A percentile compares a stretch with the other conserved stretches of the same genome.
These are phyloP conservation scores for Acmispon strigosus DNA, from an alignment of 306 rosid genomes.

Conservation along the genomic window DNA sequence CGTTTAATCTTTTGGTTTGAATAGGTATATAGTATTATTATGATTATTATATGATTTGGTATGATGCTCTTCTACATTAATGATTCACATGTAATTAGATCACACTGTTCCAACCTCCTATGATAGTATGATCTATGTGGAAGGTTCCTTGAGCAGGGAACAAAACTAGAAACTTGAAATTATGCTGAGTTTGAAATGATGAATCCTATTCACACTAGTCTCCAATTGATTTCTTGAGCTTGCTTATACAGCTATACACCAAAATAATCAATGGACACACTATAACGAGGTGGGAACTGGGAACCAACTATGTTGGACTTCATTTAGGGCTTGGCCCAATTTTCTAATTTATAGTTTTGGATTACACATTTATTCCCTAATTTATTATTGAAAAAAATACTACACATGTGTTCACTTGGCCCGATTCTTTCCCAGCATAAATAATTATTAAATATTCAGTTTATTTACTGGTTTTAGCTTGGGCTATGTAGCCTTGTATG, in stretches of 20 bases:
- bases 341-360: neutral
- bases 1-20: neutral
- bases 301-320: neutral
- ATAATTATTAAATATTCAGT: neutral
- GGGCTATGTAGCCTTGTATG: no score
- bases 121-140: neutral
- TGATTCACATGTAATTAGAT: conserved; percentile 9
- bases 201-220: neutral
- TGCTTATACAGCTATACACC: neutral
- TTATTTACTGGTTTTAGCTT: no score
- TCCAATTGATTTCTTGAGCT: conserved; percentile 1
- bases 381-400: no score
- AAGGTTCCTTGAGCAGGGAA: neutral
- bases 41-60: neutral
- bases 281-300: neutral
- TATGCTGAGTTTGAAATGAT: neutral
- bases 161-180: neutral
- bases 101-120: neutral
- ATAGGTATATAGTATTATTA: neutral
- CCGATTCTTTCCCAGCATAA: neutral
- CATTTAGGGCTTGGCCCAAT: conserved; percentile 5
- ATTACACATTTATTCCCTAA: neutral
- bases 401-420: neutral
- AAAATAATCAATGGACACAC: neutral
- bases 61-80: neutral